A percentile compares a stretch with the other conserved stretches of the same genome.
These are phyloP conservation scores for Trametes villosa DNA, from an alignment of 768 basidiomycete genomes.

Conservation along the genomic window DNA sequence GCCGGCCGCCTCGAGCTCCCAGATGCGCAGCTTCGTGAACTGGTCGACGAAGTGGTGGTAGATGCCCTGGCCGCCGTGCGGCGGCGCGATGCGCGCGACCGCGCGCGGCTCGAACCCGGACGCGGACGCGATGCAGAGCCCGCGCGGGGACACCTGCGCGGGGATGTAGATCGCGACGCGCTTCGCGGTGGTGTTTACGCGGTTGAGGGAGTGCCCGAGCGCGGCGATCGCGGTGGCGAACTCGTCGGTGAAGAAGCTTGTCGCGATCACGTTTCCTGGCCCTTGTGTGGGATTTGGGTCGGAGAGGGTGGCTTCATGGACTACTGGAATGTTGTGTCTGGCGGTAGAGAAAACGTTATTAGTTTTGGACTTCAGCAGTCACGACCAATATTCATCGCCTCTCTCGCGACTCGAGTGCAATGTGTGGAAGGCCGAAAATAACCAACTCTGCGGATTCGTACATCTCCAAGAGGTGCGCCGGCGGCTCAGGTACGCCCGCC, in stretches of 20 bases:
- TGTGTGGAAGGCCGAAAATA: too few relatives aligned
- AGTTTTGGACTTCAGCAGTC: background rate
- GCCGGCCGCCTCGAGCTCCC: constrained; percentile 41
- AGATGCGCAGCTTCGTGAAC: constrained; percentile 49
- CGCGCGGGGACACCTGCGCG: constrained; percentile 41
- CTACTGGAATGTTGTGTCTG: constrained; percentile 17
- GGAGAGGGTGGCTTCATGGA: constrained; percentile 2
- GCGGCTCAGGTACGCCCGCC: too few relatives aligned
- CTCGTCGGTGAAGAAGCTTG: constrained; percentile 37
- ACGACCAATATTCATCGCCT: background rate
- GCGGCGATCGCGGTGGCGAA: constrained; percentile 38
- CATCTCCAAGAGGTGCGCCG: too few relatives aligned
- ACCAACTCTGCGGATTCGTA: too few relatives aligned
- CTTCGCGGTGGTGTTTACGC: constrained; percentile 37
- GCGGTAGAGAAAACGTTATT: background rate
- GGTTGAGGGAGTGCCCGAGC: constrained; percentile 38
- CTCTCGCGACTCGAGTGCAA: too few relatives aligned
- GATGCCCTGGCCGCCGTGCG: constrained; percentile 41
- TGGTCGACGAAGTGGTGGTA: constrained; percentile 44
- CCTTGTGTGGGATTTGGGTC: constrained; percentile 2
- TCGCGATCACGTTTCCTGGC: constrained; percentile 33
- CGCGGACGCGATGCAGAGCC: constrained; percentile 44
- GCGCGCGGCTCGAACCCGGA: constrained; percentile 45
- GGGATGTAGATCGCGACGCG: constrained; percentile 39
- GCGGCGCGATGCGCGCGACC: constrained; percentile 44